Evolutionary conservation across 78 protist genomes (phyloP), one percentile per base, ranked within the genome.

Genomic region (Dictyostelium citrinum): DNA sequence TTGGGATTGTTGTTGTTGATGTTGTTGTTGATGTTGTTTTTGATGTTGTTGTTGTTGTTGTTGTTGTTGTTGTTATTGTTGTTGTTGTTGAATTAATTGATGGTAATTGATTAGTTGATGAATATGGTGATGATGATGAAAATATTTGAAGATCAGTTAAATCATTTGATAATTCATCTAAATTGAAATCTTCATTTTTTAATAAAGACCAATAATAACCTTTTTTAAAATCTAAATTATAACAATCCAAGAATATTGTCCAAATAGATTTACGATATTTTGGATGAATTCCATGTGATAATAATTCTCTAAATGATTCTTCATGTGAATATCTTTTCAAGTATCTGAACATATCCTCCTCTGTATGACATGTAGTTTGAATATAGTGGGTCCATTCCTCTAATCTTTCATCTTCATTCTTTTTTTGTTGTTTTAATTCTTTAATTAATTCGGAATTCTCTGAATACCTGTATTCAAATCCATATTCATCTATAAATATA

Each of bases 331-430:
- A 22, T 46, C 67, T 76, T 41, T 49, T 67, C 1, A 88, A 9
- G 45, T 70, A 70, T 27, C 58, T 55, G 22, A 77, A 58, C 1
- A 76, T 79, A 7, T 88, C 61, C 33, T 78, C 93, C 45, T 78
- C 81, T 0, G 60, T 33, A 12, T 24, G 27, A 49, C 93, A 88
- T 17, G 45, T 55, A 12, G 37, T 78, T 9, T 49, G 39, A n/a
- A 88, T 88, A 41, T 60, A 78, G n/a, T 76, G 86, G 27, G 41
- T 31, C 93, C 93, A 88, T 31, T 58, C 84, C 20, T 88, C 85
- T 9, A 33, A 17, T 29, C 72, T 20, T 2, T 61, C 49, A 43
- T 76, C 84, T 24, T 68, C 81, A 10, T 41, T 4, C 22, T 33
- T 39, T 76, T 61, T 61, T 55, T 80, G 84, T 43, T 67, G 10